Evolutionary conservation across 306 rosid genomes (phyloP).

Genomic region (Prunus persica): Prunus_persica_NCBIv2 NC_034011.1:26425001-26425500

Average conservation of each 20-base stretch:
- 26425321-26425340: background rate
- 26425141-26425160: background rate
- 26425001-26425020: background rate
- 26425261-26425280: background rate
- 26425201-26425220: background rate
- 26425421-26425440: constrained; percentile 39
- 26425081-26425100: background rate
- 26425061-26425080: background rate
- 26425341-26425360: background rate
- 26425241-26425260: too few relatives aligned
- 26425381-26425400: background rate
- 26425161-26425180: background rate
- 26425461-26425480: constrained; percentile 81
- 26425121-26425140: background rate
- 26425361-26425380: background rate
- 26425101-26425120: background rate
- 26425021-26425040: background rate
- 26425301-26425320: background rate
- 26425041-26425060: background rate
- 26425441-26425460: constrained; percentile 90
- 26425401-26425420: background rate
- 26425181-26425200: background rate
- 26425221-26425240: background rate
- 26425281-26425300: background rate
- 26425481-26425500: constrained; percentile 65